Conservation (phyloP, 208 protist genomes). For the Leishmania tarentolae region DNA sequence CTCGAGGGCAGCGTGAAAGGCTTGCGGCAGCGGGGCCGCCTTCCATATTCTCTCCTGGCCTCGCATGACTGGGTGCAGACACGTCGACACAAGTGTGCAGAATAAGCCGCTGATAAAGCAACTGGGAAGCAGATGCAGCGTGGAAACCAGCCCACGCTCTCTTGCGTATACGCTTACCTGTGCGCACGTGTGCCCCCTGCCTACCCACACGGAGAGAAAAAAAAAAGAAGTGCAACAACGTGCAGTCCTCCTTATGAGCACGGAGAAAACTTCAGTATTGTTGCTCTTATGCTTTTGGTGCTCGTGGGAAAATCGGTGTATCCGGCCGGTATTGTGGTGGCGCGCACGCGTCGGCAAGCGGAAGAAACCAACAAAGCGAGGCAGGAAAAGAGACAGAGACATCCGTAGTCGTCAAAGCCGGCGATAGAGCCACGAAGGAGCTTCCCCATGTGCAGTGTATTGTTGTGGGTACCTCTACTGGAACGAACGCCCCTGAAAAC, state of each 20-base stretch:
- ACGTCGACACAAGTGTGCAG: not conserved
- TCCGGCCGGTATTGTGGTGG: not conserved
- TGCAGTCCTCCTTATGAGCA: not conserved
- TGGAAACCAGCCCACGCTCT: not conserved
- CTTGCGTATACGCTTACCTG: not conserved
- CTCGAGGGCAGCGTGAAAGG: constrained; percentile 82
- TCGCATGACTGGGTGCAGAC: not conserved
- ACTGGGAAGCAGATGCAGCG: not conserved
- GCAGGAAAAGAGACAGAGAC: not conserved
- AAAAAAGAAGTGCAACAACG: not conserved
- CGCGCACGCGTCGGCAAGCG: not conserved
- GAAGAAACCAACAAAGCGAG: not conserved
- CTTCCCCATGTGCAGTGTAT: too few species aligned
- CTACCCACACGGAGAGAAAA: not conserved
- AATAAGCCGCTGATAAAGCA: not conserved
- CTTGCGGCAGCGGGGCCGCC: constrained; percentile 77
- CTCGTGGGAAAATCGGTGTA: not conserved
- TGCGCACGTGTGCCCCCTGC: not conserved
- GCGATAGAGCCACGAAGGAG: not conserved
- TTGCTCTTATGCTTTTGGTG: not conserved
- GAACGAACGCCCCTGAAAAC: not conserved
- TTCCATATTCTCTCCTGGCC: constrained; percentile 69
- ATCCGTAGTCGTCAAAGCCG: not conserved
- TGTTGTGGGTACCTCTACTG: not conserved
- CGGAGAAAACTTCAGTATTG: not conserved